Conservation (phyloP, 768 basidiomycete genomes). For the Sarcodon aspratus region DNA sequence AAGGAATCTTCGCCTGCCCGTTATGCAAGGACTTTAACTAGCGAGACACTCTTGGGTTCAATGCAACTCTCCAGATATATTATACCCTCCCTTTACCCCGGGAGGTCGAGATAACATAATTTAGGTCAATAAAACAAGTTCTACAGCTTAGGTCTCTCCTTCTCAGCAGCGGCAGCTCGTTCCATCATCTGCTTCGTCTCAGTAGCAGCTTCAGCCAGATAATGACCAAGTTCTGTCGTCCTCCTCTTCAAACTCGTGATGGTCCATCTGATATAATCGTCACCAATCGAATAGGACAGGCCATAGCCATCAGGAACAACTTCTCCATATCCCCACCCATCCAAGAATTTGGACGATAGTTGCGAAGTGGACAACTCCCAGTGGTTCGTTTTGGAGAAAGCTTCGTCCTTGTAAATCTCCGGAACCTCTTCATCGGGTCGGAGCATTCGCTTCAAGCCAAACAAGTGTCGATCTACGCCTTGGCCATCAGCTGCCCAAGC, state of each 20-base stretch:
- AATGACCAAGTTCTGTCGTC: conserved; percentile 49
- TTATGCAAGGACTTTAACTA: no score
- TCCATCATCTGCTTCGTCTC: conserved; percentile 73
- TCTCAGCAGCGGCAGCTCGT: conserved; percentile 34
- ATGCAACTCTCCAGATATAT: no score
- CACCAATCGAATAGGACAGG: conserved; percentile 81
- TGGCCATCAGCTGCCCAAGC: conserved; percentile 89
- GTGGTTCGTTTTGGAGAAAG: conserved; percentile 59
- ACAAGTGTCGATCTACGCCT: conserved; percentile 93
- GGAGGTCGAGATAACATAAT: background rate
- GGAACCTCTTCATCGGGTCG: conserved; percentile 63
- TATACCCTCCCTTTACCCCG: no score
- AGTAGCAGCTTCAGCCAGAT: conserved; percentile 70
- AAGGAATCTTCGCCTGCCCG: no score
- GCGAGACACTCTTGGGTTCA: no score
- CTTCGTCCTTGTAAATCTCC: conserved; percentile 61
- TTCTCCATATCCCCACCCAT: conserved; percentile 98
- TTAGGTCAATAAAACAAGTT: background rate
- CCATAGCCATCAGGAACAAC: conserved; percentile 92
- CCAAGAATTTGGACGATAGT: conserved; percentile 67
- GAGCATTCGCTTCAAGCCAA: conserved; percentile 81
- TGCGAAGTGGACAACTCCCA: conserved; percentile 95
- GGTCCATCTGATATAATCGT: conserved; percentile 80
- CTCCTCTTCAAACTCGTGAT: conserved; percentile 62
- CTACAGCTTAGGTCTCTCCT: conserved; percentile 6